Base-by-base conservation (phyloP, 495 filamentous ascomycete genomes). In the Gamarada debralockiae region DNA sequence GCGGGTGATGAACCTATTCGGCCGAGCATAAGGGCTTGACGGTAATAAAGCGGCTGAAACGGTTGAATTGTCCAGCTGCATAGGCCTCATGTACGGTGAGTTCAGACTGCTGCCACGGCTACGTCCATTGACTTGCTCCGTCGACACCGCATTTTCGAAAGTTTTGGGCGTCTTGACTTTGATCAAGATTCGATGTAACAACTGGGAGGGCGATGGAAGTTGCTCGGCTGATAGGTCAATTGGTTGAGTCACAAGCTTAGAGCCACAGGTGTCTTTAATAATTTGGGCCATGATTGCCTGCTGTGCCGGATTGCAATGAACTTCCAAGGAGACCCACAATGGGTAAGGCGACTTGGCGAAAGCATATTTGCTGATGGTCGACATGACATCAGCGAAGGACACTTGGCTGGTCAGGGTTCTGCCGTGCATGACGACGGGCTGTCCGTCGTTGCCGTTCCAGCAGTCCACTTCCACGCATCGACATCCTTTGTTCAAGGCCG, bases 381-480 rank as follows among this genome's bases (percentile, higher is more conserved):
- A 85, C 67, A 98, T 88, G 55, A 91, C 91, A 65, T 97, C 91
- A 17, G 79, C 74, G 66, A 98, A 97, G 2, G 86, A 78, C 41
- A 97, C 87, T 57, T 85, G 82, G 21, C 80, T 91, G 6, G 92
- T 97, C 67, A 91, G 77, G 12, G 90, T 95, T n/a, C 80, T 81
- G 12, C 93, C 93, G 61, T 98, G 93, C 55, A 82, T 87, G 23
- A 98, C 93, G 47, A 89, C 80, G 6, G 93, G 93, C 24, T 51
- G 18, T 27, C 86, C 89, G 60, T 95, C 86, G 23, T 78, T 73
- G 13, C 93, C 93, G 71, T 98, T 89, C 93, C 93, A 97, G 67
- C 92, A 97, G 70, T 98, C 93, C 39, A 98, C 88, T 69, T 98
- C 93, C 43, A 98, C 82, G 67, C 93, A 97, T 48, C 93, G 86